These are phyloP conservation scores for Hevea brasiliensis DNA, from an alignment of 345 rosid genomes.

Conservation along the genomic window DNA sequence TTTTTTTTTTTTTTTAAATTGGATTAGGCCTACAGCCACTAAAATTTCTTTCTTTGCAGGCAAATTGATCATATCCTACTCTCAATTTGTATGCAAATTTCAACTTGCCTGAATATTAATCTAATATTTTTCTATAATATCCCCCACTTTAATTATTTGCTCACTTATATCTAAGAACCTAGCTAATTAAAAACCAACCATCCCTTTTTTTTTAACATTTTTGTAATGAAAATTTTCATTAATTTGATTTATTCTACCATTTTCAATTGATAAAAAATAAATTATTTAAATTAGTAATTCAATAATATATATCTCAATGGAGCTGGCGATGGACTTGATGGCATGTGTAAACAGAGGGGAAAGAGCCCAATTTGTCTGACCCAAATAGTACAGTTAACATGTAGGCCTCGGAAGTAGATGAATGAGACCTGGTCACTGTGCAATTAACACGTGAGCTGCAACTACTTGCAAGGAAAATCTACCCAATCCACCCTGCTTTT, in stretches of 20 bases:
- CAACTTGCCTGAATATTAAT: slow-evolving; percentile 2
- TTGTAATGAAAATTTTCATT: too few relatives aligned
- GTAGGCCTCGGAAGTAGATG: neutral
- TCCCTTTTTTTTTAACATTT: too few relatives aligned
- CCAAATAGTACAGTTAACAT: slow-evolving; percentile 15
- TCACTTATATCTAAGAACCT: too few relatives aligned
- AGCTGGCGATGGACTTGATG: too few relatives aligned
- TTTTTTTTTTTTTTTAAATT: too few relatives aligned
- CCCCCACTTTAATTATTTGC: too few relatives aligned
- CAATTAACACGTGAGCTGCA: slow-evolving; percentile 20
- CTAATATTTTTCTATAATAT: too few relatives aligned
- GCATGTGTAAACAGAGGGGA: slow-evolving; percentile 12
- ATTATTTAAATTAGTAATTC: too few relatives aligned
- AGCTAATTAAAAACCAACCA: too few relatives aligned
- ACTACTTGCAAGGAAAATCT: neutral
- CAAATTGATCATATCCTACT: slow-evolving; percentile 4
- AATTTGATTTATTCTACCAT: too few relatives aligned
- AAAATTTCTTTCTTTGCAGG: neutral
- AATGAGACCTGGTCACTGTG: slow-evolving; percentile 1
- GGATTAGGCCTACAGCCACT: neutral
- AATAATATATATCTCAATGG: too few relatives aligned
- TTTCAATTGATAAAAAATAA: too few relatives aligned
- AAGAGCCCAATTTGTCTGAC: slow-evolving; percentile 28
- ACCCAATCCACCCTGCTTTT: neutral
- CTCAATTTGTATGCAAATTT: neutral